These are phyloP conservation scores for Alternaria metachromatica DNA, from an alignment of 2,329 filamentous ascomycete species.

Conservation along the genomic window DNA sequence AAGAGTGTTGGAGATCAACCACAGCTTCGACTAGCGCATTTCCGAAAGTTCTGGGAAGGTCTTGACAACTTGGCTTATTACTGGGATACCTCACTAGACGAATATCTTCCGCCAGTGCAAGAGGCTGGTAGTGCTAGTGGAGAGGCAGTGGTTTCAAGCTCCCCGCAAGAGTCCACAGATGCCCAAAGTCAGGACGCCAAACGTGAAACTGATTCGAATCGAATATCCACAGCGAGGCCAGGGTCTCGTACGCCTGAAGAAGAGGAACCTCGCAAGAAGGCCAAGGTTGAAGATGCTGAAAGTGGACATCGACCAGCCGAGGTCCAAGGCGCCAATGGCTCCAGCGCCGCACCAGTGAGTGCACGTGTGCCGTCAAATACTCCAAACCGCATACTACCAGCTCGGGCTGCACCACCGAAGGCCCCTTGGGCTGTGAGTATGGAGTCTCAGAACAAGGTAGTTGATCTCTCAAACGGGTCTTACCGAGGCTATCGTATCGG, in stretches of 20 bases:
- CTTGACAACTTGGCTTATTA: constrained; percentile 67
- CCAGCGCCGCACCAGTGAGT: constrained; percentile 9
- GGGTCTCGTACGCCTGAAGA: constrained; percentile 15
- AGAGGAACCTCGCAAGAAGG: constrained; percentile 48
- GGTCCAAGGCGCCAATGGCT: constrained; percentile 17
- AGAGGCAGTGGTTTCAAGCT: constrained; percentile 1
- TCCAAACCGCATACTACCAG: constrained; percentile 36
- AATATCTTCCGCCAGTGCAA: constrained; percentile 55
- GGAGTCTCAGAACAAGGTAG: constrained; percentile 25
- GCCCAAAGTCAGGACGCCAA: constrained; percentile 9
- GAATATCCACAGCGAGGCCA: constrained; percentile 13
- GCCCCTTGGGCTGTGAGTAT: constrained; percentile 33
- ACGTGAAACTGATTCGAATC: constrained; percentile 18
- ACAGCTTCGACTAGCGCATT: constrained; percentile 60
- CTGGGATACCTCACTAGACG: constrained; percentile 66
- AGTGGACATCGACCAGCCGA: constrained; percentile 16
- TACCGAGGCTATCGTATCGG: constrained; percentile 67
- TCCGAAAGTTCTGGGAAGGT: constrained; percentile 66
- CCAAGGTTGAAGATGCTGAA: constrained; percentile 42
- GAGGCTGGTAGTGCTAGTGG: constrained; percentile 10
- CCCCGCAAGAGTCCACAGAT: constrained; percentile 3
- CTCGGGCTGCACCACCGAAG: constrained; percentile 36
- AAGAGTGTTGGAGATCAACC: constrained; percentile 54
- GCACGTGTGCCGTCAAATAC: constrained; percentile 16
- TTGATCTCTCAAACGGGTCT: constrained; percentile 41